Conservation (phyloP, 2,329 filamentous ascomycete genomes). For the Verticillium klebahnii region DNA sequence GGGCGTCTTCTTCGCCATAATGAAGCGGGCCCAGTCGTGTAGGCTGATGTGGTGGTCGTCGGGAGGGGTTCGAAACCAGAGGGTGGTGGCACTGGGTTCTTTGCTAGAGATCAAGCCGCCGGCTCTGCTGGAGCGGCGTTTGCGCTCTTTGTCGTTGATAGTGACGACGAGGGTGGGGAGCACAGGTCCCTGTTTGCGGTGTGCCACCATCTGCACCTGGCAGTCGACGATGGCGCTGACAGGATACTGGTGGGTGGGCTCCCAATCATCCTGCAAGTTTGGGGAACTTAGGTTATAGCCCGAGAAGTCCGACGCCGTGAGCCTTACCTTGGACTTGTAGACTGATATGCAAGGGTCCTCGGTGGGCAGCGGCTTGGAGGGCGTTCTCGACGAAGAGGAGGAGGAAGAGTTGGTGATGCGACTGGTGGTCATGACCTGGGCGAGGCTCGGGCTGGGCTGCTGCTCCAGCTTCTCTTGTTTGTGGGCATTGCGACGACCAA, state of each 20-base stretch:
- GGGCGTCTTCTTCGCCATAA: conserved; percentile 39
- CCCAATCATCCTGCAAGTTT: conserved; percentile 42
- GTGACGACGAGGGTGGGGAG: conserved; percentile 56
- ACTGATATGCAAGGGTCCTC: conserved; percentile 47
- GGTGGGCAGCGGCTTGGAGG: conserved; percentile 5
- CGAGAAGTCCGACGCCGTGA: conserved; percentile 7
- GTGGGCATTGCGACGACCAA: conserved; percentile 35
- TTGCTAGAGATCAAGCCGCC: conserved; percentile 50
- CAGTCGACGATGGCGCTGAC: conserved; percentile 50
- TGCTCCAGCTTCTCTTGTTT: conserved; percentile 23
- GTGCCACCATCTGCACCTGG: conserved; percentile 52
- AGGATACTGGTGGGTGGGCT: conserved; percentile 50
- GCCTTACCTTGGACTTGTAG: conserved; percentile 50
- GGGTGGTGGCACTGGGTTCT: conserved; percentile 40
- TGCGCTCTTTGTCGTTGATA: conserved; percentile 57
- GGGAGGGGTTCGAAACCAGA: conserved; percentile 52
- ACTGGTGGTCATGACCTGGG: conserved; percentile 33
- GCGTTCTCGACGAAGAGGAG: conserved; percentile 15
- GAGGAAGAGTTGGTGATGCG: conserved; percentile 28
- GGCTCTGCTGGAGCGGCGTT: conserved; percentile 60
- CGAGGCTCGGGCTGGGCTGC: conserved; percentile 29
- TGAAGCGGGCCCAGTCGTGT: conserved; percentile 55
- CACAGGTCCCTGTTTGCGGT: conserved; percentile 57
- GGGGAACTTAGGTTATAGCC: conserved; percentile 8
- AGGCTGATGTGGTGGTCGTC: conserved; percentile 49